These are phyloP conservation scores for Cladosporium sp. DNA, from an alignment of 2,329 filamentous ascomycete genomes.

Conservation along the genomic window DNA sequence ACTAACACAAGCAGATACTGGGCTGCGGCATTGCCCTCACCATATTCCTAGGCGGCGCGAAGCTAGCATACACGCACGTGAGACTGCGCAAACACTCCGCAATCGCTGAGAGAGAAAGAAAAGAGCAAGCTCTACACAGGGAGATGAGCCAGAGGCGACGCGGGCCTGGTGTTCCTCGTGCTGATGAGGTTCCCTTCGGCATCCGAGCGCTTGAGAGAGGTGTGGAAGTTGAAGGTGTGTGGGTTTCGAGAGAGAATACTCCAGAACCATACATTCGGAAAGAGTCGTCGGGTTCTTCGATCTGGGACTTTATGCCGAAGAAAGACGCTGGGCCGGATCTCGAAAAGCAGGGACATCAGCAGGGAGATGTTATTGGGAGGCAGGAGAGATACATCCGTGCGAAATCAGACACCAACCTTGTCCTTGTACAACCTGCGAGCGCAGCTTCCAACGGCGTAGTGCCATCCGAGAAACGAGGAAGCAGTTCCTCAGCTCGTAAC, in stretches of 20 bases:
- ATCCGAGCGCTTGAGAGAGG: conserved; percentile 79
- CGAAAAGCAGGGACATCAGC: conserved; percentile 4
- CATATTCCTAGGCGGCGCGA: conserved; percentile 62
- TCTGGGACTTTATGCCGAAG: conserved; percentile 11
- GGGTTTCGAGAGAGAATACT: conserved; percentile 45
- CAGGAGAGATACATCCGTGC: neutral
- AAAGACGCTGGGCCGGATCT: neutral
- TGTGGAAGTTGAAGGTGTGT: conserved; percentile 76
- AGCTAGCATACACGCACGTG: conserved; percentile 49
- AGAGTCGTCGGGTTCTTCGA: conserved; percentile 3
- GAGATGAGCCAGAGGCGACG: conserved; percentile 26
- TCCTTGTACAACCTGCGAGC: neutral
- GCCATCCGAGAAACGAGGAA: neutral
- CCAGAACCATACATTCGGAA: conserved; percentile 19
- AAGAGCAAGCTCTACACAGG: conserved; percentile 29
- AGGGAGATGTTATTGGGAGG: neutral
- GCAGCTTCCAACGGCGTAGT: neutral
- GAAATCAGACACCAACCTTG: neutral
- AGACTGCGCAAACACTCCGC: conserved; percentile 39
- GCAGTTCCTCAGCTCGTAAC: neutral
- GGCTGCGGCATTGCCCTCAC: conserved; percentile 65
- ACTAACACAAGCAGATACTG: conserved; percentile 56
- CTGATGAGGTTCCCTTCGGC: conserved; percentile 74
- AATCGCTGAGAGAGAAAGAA: conserved; percentile 27
- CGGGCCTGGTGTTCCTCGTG: conserved; percentile 40